A percentile compares a stretch with the other conserved stretches of the same genome.
These are phyloP conservation scores for Dentipellis fragilis DNA, from an alignment of 768 basidiomycete species.

Conservation along the genomic window DNA sequence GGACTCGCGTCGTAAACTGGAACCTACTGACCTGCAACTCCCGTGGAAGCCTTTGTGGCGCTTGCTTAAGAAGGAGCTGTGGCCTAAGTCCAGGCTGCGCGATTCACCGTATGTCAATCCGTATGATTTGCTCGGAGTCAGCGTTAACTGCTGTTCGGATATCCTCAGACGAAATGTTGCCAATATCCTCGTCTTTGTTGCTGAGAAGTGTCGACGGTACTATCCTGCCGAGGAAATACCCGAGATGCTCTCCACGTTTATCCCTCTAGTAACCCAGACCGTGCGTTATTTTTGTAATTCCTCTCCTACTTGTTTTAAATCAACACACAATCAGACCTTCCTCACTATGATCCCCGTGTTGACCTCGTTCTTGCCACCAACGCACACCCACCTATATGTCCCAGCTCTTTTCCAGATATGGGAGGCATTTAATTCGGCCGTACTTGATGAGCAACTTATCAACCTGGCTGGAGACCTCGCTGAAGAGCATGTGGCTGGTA, in stretches of 20 bases:
- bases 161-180: slow-evolving; percentile 40
- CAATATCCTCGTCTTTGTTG: slow-evolving; percentile 65
- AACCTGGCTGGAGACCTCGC: slow-evolving; percentile 61
- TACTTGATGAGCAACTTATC: slow-evolving; percentile 66
- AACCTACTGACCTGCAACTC: slow-evolving; percentile 55
- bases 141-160: slow-evolving; percentile 1
- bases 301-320: not conserved
- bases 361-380: slow-evolving; percentile 68
- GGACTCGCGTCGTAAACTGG: slow-evolving; percentile 56
- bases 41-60: slow-evolving; percentile 75
- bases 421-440: slow-evolving; percentile 68
- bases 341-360: slow-evolving; percentile 67
- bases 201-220: slow-evolving; percentile 64
- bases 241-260: slow-evolving; percentile 59
- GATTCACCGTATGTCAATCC: slow-evolving; percentile 42
- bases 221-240: slow-evolving; percentile 56
- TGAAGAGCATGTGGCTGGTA: slow-evolving; percentile 59
- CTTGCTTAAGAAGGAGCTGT: slow-evolving; percentile 60
- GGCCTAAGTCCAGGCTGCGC: slow-evolving; percentile 54
- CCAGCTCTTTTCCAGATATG: slow-evolving; percentile 66
- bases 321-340: slow-evolving; percentile 34
- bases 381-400: slow-evolving; percentile 55
- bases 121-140: not conserved
- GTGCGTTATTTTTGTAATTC: slow-evolving; percentile 28
- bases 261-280: slow-evolving; percentile 62